Percentiles rank a stretch among this genome's conserved stretches.
Evolutionary conservation across 768 basidiomycete species (phyloP).

Genomic region (Pisolithus orientalis): DNA sequence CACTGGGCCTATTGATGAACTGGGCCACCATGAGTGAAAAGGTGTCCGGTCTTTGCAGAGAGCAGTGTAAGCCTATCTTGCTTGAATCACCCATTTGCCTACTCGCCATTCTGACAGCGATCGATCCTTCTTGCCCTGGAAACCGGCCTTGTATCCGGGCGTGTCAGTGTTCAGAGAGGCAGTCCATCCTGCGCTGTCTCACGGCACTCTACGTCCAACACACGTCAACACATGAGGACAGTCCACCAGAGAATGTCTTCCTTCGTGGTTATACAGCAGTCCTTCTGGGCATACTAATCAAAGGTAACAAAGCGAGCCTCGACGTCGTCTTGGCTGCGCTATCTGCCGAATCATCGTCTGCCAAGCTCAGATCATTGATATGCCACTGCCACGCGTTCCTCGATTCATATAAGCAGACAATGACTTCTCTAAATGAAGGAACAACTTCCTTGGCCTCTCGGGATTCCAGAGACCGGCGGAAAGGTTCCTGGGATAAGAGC

Average conservation of each 20-base stretch:
- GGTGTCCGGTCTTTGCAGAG: constrained; percentile 41
- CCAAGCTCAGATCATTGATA: constrained; percentile 29
- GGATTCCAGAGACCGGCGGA: constrained; percentile 1
- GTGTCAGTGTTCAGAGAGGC: constrained; percentile 47
- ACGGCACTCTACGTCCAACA: constrained; percentile 42
- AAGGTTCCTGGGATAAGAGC: constrained; percentile 19
- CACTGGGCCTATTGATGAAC: constrained; percentile 71
- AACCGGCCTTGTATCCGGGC: constrained; percentile 40
- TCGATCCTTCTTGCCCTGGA: constrained; percentile 47
- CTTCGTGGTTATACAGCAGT: constrained; percentile 72
- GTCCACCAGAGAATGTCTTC: constrained; percentile 39
- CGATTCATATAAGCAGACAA: constrained; percentile 33
- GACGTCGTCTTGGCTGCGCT: constrained; percentile 27
- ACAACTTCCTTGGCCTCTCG: constrained; percentile 2
- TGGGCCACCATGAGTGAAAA: constrained; percentile 54
- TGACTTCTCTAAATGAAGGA: constrained; percentile 19
- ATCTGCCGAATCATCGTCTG: constrained; percentile 25
- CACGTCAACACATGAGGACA: constrained; percentile 9
- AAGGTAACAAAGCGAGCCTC: constrained; percentile 28
- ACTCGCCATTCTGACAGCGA: constrained; percentile 29
- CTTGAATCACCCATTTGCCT: background rate
- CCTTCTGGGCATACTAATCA: constrained; percentile 52
- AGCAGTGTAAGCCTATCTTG: constrained; percentile 38
- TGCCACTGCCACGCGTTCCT: constrained; percentile 36
- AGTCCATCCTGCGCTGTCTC: constrained; percentile 46